phyloP scores from a whole-genome alignment of 2,329 filamentous ascomycete genomes.

The Phymatotrichopsis omnivora region DNA sequence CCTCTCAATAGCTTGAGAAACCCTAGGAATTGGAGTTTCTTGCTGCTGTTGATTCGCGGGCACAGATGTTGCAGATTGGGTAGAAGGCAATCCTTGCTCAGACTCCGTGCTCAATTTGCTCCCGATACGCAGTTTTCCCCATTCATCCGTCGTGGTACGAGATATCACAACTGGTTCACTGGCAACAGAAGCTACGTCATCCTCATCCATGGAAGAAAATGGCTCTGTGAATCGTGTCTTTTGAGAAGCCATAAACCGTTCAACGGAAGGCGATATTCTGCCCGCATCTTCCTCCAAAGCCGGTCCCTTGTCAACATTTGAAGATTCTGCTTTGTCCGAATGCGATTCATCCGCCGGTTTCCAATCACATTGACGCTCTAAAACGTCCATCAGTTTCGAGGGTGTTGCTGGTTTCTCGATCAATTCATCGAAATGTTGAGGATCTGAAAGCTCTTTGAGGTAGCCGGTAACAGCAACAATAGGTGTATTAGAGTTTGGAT shows the following conservation, averaged over 20 bases:
- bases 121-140: slow-evolving; percentile 18
- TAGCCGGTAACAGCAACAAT: slow-evolving; percentile 97
- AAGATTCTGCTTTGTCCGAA: slow-evolving; percentile 21
- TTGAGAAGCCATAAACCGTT: slow-evolving; percentile 22
- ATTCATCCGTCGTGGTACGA: slow-evolving; percentile 24
- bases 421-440: slow-evolving; percentile 89
- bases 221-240: slow-evolving; percentile 22
- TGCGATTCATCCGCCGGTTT: slow-evolving; percentile 51
- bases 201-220: slow-evolving; percentile 23
- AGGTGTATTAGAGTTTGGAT: slow-evolving; percentile 85
- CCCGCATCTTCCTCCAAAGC: slow-evolving; percentile 18
- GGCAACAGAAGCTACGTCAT: slow-evolving; percentile 18
- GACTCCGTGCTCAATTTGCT: slow-evolving; percentile 12
- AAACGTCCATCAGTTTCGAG: slow-evolving; percentile 77
- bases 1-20: slow-evolving; percentile 24
- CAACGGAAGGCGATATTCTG: slow-evolving; percentile 23
- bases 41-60: slow-evolving; percentile 14
- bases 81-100: slow-evolving; percentile 6
- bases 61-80: slow-evolving; percentile 11
- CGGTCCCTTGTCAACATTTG: slow-evolving; percentile 16
- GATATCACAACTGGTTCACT: slow-evolving; percentile 24
- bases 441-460: slow-evolving; percentile 89
- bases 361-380: slow-evolving; percentile 87
- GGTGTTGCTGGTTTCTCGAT: slow-evolving; percentile 95
- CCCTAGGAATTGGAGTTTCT: slow-evolving; percentile 20